Conservation (phyloP, 768 basidiomycete genomes). For the Xanthoconium stramineum region DNA sequence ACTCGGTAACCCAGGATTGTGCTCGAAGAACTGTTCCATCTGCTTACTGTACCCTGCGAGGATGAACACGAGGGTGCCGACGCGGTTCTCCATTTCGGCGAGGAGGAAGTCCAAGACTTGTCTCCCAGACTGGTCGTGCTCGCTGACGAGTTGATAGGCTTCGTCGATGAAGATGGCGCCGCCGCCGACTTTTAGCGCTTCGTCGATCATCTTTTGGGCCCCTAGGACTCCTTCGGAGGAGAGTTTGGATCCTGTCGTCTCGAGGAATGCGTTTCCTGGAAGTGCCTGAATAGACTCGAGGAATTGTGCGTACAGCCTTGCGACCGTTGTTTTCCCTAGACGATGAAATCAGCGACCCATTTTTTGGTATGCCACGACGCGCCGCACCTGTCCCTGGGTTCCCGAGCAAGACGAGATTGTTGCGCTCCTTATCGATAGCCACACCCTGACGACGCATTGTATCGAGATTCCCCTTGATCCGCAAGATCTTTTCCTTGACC, state of each 20-base stretch:
- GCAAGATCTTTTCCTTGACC: conserved; percentile 59
- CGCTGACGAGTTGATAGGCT: conserved; percentile 62
- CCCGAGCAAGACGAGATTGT: conserved; percentile 61
- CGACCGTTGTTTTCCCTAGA: conserved; percentile 68
- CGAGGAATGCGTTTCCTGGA: conserved; percentile 52
- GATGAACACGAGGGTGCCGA: conserved; percentile 66
- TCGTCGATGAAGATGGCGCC: conserved; percentile 73
- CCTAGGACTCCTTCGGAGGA: conserved; percentile 56
- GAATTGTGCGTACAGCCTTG: conserved; percentile 62
- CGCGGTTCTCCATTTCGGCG: conserved; percentile 71
- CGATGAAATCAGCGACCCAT: background rate
- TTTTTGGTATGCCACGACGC: background rate
- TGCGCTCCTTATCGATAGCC: conserved; percentile 51
- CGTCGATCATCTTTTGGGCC: conserved; percentile 50
- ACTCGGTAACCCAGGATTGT: conserved; percentile 67
- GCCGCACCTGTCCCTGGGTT: conserved; percentile 71
- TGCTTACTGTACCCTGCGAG: conserved; percentile 69
- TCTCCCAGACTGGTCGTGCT: conserved; percentile 46
- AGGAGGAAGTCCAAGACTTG: conserved; percentile 69
- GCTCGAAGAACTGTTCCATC: conserved; percentile 78
- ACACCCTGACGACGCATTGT: conserved; percentile 49
- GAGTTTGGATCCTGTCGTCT: conserved; percentile 62
- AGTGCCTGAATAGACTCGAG: conserved; percentile 53
- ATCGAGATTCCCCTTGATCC: conserved; percentile 59
- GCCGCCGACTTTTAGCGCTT: conserved; percentile 51